These are phyloP conservation scores for Lentinus brumalis DNA, from an alignment of 768 basidiomycete genomes.

Conservation along the genomic window DNA sequence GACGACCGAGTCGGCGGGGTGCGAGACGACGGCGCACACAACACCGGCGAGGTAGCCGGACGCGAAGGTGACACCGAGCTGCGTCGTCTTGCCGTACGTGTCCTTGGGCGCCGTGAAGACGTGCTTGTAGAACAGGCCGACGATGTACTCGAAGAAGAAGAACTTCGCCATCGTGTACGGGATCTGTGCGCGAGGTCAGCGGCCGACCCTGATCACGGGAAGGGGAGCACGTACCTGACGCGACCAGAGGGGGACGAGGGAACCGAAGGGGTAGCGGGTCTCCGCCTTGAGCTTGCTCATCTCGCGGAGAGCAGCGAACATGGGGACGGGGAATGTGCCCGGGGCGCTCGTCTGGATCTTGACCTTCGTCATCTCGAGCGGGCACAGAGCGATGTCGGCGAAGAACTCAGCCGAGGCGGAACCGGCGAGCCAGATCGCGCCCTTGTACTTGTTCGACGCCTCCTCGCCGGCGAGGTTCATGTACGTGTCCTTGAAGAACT, in stretches of 20 bases:
- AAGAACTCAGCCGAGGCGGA: slow-evolving; percentile 96
- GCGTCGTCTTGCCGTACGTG: slow-evolving; percentile 75
- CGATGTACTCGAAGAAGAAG: slow-evolving; percentile 92
- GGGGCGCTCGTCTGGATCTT: slow-evolving; percentile 80
- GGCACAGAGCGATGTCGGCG: slow-evolving; percentile 95
- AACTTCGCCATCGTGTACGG: slow-evolving; percentile 99
- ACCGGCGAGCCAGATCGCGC: slow-evolving; percentile 89
- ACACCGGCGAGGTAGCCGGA: slow-evolving; percentile 96
- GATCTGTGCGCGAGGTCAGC: slow-evolving; percentile 53
- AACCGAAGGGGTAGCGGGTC: slow-evolving; percentile 85
- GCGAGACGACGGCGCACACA: slow-evolving; percentile 93
- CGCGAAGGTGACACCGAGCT: slow-evolving; percentile 86
- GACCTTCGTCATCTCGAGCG: slow-evolving; percentile 92
- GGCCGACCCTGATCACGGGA: background rate
- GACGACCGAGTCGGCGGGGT: slow-evolving; percentile 92
- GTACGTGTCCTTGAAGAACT: slow-evolving; percentile 93
- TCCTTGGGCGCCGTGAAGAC: slow-evolving; percentile 83
- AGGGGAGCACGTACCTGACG: slow-evolving; percentile 59
- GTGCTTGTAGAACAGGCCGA: slow-evolving; percentile 84
- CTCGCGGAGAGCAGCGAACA: slow-evolving; percentile 68
- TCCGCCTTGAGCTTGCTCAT: slow-evolving; percentile 69
- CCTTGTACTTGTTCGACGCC: slow-evolving; percentile 76
- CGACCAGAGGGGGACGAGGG: slow-evolving; percentile 84
- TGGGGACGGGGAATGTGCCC: slow-evolving; percentile 78
- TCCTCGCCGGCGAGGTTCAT: slow-evolving; percentile 90